These are phyloP conservation scores for Vaccinium corymbosum DNA, from an alignment of 148 eudicot genomes.

Conservation along the genomic window DNA sequence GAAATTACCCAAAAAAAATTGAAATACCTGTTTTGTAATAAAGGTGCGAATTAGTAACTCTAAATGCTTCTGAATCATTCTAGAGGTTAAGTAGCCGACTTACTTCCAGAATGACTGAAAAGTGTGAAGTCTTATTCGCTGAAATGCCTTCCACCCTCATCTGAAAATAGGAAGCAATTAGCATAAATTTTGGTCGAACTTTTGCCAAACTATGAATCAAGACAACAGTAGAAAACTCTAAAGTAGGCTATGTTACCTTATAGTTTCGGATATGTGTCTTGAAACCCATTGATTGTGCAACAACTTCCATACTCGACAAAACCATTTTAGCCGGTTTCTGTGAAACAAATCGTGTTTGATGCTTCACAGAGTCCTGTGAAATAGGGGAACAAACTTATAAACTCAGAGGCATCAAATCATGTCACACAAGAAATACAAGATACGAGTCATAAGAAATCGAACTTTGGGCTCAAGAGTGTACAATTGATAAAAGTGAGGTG, in stretches of 20 bases:
- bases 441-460: neutral
- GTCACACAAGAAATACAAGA: neutral
- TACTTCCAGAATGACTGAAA: slow-evolving; percentile 84
- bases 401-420: neutral
- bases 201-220: neutral
- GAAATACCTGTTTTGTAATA: slow-evolving; percentile 46
- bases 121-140: slow-evolving; percentile 59
- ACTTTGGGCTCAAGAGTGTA: neutral
- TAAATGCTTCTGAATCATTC: neutral
- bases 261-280: slow-evolving; percentile 94
- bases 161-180: slow-evolving; percentile 29
- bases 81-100: slow-evolving; percentile 16
- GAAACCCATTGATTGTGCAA: slow-evolving; percentile 98
- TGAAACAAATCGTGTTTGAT: slow-evolving; percentile 86
- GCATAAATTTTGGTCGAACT: neutral
- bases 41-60: neutral
- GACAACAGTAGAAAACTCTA: neutral
- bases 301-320: slow-evolving; percentile 90
- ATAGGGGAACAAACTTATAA: neutral
- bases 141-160: slow-evolving; percentile 97
- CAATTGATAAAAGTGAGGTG: slow-evolving; percentile 2
- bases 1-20: slow-evolving; percentile 31
- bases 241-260: slow-evolving; percentile 56
- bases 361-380: slow-evolving; percentile 69
- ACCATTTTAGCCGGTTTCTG: slow-evolving; percentile 86